These are phyloP conservation scores for Colletotrichum orbiculare DNA, from an alignment of 2,329 filamentous ascomycete species.

Conservation along the genomic window DNA sequence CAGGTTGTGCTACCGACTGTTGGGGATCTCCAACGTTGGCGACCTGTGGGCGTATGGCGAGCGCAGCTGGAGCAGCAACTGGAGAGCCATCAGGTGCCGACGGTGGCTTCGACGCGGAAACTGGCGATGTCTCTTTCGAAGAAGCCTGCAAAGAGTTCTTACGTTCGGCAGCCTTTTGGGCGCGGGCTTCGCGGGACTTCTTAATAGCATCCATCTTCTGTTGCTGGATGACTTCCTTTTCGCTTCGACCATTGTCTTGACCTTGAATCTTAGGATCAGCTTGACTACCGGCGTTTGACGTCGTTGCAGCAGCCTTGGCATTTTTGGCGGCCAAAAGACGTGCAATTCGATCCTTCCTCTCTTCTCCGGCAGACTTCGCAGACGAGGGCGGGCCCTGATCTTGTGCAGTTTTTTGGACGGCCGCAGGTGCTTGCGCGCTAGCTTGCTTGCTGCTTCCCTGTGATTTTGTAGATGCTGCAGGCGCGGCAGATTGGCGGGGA, in stretches of 20 bases:
- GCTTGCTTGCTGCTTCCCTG: neutral
- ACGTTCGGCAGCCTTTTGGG: slow-evolving; percentile 46
- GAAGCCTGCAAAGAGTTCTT: slow-evolving; percentile 24
- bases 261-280: neutral
- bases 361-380: slow-evolving; percentile 58
- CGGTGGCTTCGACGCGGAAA: neutral
- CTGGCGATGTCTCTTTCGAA: slow-evolving; percentile 18
- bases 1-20: neutral
- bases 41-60: neutral
- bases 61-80: neutral
- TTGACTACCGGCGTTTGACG: slow-evolving; percentile 21
- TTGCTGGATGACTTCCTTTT: slow-evolving; percentile 79
- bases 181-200: slow-evolving; percentile 62
- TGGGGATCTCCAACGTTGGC: slow-evolving; percentile 1
- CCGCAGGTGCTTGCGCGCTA: neutral
- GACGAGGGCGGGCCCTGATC: slow-evolving; percentile 8
- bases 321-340: slow-evolving; percentile 79
- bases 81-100: neutral
- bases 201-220: slow-evolving; percentile 83
- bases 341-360: slow-evolving; percentile 81
- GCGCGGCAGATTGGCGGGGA: slow-evolving; percentile 27
- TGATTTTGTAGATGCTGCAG: slow-evolving; percentile 2
- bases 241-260: slow-evolving; percentile 53
- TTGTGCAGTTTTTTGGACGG: slow-evolving; percentile 3
- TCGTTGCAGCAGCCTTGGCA: slow-evolving; percentile 55